Conservation (phyloP, 768 basidiomycete species). For the Bullera alba region DNA sequence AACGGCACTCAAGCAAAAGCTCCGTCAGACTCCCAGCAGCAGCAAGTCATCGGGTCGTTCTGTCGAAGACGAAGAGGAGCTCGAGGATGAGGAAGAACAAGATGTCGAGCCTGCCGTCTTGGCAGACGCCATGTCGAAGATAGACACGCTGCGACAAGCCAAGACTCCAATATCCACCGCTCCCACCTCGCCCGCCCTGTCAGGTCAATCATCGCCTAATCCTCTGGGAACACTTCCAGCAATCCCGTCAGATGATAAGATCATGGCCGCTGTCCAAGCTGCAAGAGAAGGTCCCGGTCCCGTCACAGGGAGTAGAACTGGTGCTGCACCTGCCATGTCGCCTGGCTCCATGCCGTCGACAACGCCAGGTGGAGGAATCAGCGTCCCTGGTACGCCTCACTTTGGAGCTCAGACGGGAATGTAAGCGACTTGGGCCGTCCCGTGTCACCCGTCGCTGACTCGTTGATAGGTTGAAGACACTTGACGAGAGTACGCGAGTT, state of each 20-base stretch:
- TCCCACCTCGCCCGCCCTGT: constrained; percentile 14
- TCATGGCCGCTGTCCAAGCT: background rate
- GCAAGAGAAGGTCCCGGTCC: background rate
- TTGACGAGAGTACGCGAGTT: constrained; percentile 42
- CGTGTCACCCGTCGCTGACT: background rate
- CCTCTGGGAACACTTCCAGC: background rate
- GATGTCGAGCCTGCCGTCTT: constrained; percentile 25
- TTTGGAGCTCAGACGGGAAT: constrained; percentile 44
- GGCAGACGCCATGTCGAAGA: constrained; percentile 29
- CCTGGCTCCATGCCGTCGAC: background rate
- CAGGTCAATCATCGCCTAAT: constrained; percentile 24
- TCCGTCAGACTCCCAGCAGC: no score
- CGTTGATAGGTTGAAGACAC: constrained; percentile 25
- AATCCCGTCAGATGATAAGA: background rate
- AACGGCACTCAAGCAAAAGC: no score
- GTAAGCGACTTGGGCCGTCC: constrained; percentile 15
- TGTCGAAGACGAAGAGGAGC: no score
- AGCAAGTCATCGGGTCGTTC: no score
- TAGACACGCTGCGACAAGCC: constrained; percentile 25
- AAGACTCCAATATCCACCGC: constrained; percentile 21
- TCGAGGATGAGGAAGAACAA: no score
- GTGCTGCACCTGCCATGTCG: background rate
- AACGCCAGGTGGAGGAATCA: constrained; percentile 5
- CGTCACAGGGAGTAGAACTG: background rate
- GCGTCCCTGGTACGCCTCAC: constrained; percentile 43